Conservation (phyloP, 2,329 filamentous ascomycete genomes). For the Trichoderma afroharzianum region DNA sequence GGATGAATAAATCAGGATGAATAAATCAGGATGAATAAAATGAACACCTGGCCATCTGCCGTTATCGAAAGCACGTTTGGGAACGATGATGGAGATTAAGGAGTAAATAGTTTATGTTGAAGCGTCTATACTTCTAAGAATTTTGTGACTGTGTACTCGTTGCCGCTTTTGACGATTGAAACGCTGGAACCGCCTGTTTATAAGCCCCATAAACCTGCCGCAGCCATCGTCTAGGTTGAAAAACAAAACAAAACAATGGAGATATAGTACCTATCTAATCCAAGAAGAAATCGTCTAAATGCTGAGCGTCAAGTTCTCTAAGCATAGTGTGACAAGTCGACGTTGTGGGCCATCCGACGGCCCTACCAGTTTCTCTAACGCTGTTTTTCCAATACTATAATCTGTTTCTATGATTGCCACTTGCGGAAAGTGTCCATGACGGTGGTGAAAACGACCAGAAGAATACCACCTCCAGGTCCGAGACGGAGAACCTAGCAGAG, state of each 20-base stretch:
- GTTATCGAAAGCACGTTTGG: not conserved
- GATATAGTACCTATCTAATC: constrained; percentile 4
- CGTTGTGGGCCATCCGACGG: not conserved
- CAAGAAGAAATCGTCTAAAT: constrained; percentile 6
- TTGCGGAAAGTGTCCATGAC: constrained; percentile 91
- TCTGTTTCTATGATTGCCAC: constrained; percentile 28
- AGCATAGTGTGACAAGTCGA: not conserved
- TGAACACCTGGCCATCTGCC: not conserved
- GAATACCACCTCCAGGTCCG: constrained; percentile 59
- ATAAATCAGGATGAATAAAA: not conserved
- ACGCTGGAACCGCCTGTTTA: not conserved
- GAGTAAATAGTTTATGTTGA: not conserved
- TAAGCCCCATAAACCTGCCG: not conserved
- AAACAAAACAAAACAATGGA: not conserved
- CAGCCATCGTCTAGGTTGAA: not conserved
- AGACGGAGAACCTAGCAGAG: constrained; percentile 41
- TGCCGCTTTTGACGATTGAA: not conserved
- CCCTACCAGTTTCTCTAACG: not conserved
- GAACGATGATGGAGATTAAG: not conserved
- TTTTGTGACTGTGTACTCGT: not conserved
- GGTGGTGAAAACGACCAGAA: constrained; percentile 82
- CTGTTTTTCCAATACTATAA: not conserved
- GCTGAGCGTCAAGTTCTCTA: constrained; percentile 1
- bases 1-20: not conserved
- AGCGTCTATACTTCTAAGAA: not conserved